These are phyloP conservation scores for Coniochaeta sp. DNA, from an alignment of 2,329 filamentous ascomycete genomes.

Conservation along the genomic window DNA sequence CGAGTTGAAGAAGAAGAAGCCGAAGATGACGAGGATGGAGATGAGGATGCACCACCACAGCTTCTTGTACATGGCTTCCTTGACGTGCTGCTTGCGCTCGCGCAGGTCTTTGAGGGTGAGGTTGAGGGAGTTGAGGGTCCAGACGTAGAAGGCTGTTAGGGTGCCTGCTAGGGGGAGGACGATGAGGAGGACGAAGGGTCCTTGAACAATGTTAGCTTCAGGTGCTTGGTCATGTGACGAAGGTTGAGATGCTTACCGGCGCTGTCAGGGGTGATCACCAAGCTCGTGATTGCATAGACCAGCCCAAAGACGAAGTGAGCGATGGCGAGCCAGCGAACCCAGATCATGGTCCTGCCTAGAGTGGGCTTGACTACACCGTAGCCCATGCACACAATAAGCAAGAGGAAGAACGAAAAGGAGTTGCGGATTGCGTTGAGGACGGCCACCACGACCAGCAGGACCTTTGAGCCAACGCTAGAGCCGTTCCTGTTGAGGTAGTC, in stretches of 20 bases:
- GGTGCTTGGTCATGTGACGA: background rate
- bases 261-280: conserved; percentile 82
- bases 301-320: conserved; percentile 93
- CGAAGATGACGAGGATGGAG: conserved; percentile 93
- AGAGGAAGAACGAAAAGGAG: conserved; percentile 95
- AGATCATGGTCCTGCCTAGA: conserved; percentile 88
- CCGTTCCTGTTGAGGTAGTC: conserved; percentile 90
- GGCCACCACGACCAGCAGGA: conserved; percentile 83
- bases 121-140: conserved; percentile 94
- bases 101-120: conserved; percentile 93
- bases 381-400: conserved; percentile 98
- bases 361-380: conserved; percentile 96
- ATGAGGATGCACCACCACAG: conserved; percentile 96
- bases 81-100: conserved; percentile 87
- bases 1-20: conserved; percentile 97
- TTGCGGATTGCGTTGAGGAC: conserved; percentile 90
- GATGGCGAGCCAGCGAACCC: conserved; percentile 82
- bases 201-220: conserved; percentile 32
- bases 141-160: conserved; percentile 94
- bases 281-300: conserved; percentile 83
- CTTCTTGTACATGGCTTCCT: conserved; percentile 94
- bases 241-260: conserved; percentile 46
- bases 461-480: conserved; percentile 74
- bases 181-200: conserved; percentile 84
- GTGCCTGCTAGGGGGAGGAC: conserved; percentile 88